Percentiles rank a stretch among this genome's conserved stretches.
Conservation (phyloP, 2,329 filamentous ascomycete species). For the Cercospora canescens region DNA sequence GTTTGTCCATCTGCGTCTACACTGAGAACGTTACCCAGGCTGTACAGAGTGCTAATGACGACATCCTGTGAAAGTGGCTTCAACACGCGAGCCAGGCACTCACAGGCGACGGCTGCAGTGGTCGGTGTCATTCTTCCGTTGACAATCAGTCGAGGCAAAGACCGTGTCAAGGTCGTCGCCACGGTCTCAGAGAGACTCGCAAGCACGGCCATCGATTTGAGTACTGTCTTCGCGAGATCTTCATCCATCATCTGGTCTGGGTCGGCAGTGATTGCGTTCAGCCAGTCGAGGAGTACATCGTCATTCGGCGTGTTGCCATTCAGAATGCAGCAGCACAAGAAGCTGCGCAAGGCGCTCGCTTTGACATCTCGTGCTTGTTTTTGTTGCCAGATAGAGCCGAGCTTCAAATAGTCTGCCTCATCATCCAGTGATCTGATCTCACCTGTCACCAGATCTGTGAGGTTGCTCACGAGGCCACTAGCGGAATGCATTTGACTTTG, state of each 20-base stretch:
- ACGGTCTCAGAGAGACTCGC: constrained; percentile 72
- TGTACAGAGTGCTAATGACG: constrained; percentile 92
- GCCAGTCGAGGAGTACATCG: constrained; percentile 78
- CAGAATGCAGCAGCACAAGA: constrained; percentile 79
- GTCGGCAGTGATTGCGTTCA: constrained; percentile 80
- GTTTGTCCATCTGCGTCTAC: constrained; percentile 61
- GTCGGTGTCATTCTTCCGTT: constrained; percentile 71
- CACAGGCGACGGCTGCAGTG: constrained; percentile 76
- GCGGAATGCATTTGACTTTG: constrained; percentile 13
- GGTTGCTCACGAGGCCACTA: constrained; percentile 53
- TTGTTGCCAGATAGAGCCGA: constrained; percentile 85
- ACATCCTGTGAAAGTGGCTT: constrained; percentile 85
- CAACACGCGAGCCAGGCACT: constrained; percentile 78
- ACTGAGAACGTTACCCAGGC: constrained; percentile 91
- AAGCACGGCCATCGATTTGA: constrained; percentile 80
- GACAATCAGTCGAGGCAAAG: constrained; percentile 83
- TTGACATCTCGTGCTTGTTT: constrained; percentile 83
- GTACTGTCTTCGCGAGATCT: constrained; percentile 71
- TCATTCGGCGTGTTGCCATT: constrained; percentile 63
- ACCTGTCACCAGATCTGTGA: constrained; percentile 73
- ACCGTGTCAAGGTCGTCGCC: constrained; percentile 73
- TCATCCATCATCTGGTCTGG: constrained; percentile 79
- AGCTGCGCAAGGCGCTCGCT: constrained; percentile 76
- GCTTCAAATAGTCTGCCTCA: constrained; percentile 82
- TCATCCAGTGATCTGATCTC: constrained; percentile 87